These are phyloP conservation scores for Alectoria sarmentosa DNA, from an alignment of 495 filamentous ascomycete species.

Conservation along the genomic window DNA sequence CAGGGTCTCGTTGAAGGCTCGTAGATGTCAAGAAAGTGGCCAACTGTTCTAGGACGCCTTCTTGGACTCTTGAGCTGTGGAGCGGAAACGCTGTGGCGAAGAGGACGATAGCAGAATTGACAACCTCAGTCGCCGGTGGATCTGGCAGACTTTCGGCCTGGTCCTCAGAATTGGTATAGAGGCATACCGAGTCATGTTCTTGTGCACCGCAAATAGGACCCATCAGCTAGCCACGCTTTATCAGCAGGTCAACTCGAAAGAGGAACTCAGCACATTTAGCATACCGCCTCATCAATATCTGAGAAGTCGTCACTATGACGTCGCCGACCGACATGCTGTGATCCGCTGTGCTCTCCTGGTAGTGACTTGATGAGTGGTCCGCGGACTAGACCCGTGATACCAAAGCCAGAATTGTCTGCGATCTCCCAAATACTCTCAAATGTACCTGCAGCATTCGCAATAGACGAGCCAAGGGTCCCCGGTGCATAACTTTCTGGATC, in stretches of 20 bases:
- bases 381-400: constrained; percentile 75
- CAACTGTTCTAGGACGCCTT: constrained; percentile 90
- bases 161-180: constrained; percentile 54
- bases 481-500: constrained; percentile 84
- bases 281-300: constrained; percentile 59
- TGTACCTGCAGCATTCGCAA: constrained; percentile 80
- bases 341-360: constrained; percentile 59
- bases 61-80: constrained; percentile 84
- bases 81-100: constrained; percentile 88
- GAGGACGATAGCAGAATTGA: constrained; percentile 85
- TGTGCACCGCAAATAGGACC: constrained; percentile 75
- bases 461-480: constrained; percentile 81
- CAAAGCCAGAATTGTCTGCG: constrained; percentile 89
- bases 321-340: constrained; percentile 51
- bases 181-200: constrained; percentile 81
- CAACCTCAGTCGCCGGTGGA: constrained; percentile 84
- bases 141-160: constrained; percentile 53
- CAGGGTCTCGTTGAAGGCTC: constrained; percentile 75
- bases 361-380: constrained; percentile 67
- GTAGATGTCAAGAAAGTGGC: constrained; percentile 75
- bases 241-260: neutral
- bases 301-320: constrained; percentile 58
- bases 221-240: constrained; percentile 34
- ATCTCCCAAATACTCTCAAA: constrained; percentile 95
- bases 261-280: constrained; percentile 18